These are phyloP conservation scores for Dactylonectria estremocensis DNA, from an alignment of 2,329 filamentous ascomycete genomes.

Conservation along the genomic window DNA sequence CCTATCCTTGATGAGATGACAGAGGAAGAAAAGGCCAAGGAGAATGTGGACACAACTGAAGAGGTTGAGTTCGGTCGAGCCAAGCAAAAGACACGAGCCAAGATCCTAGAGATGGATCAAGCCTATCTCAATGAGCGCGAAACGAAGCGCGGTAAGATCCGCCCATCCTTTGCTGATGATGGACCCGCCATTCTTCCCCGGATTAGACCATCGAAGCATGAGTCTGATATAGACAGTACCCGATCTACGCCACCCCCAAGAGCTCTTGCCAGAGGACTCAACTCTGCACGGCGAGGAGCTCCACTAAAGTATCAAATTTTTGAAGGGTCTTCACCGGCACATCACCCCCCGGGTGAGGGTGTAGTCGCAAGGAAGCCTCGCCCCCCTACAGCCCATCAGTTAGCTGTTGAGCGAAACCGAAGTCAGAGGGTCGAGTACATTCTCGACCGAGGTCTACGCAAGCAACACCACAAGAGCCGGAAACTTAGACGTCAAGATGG, in stretches of 20 bases:
- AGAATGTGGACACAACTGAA: slow-evolving; percentile 82
- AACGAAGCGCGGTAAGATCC: slow-evolving; percentile 67
- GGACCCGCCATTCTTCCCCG: slow-evolving; percentile 73
- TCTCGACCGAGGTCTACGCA: slow-evolving; percentile 80
- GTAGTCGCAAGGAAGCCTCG: slow-evolving; percentile 76
- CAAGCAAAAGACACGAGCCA: slow-evolving; percentile 82
- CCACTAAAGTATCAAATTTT: slow-evolving; percentile 72
- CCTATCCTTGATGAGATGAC: slow-evolving; percentile 77
- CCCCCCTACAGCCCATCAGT: slow-evolving; percentile 85
- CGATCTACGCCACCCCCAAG: slow-evolving; percentile 61
- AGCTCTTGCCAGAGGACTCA: slow-evolving; percentile 47
- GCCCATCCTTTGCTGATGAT: slow-evolving; percentile 63
- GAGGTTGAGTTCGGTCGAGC: slow-evolving; percentile 80
- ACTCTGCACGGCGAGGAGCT: slow-evolving; percentile 58
- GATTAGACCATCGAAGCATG: slow-evolving; percentile 75
- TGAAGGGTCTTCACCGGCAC: slow-evolving; percentile 73
- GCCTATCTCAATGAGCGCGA: slow-evolving; percentile 76
- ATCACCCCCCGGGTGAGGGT: slow-evolving; percentile 66
- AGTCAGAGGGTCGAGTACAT: slow-evolving; percentile 87
- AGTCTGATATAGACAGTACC: slow-evolving; percentile 63
- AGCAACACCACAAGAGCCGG: slow-evolving; percentile 74
- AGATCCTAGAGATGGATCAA: slow-evolving; percentile 83
- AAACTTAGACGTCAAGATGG: slow-evolving; percentile 76
- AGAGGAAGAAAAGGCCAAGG: slow-evolving; percentile 73
- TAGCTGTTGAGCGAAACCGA: slow-evolving; percentile 84